phyloP scores from a whole-genome alignment of 176 grass and related monocot genomes.

The Zea luxurians region DNA sequence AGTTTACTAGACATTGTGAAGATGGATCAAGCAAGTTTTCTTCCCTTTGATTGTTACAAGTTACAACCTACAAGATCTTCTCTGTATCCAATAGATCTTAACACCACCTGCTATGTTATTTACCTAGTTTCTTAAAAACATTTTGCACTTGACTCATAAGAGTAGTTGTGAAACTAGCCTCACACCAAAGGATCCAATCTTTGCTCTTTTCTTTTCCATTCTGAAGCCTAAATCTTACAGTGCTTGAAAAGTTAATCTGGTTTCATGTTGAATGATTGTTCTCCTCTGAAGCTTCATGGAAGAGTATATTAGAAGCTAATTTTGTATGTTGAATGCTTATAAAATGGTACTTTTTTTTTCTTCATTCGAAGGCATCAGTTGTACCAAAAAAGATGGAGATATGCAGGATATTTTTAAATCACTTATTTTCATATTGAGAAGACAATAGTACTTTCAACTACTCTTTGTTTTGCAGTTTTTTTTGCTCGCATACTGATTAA shows the following conservation, averaged over 20 bases:
- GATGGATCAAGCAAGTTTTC: background rate
- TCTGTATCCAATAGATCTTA: background rate
- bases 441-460: background rate
- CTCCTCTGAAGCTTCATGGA: background rate
- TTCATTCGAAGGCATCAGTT: background rate
- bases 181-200: background rate
- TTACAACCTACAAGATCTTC: background rate
- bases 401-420: background rate
- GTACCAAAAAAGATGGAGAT: background rate
- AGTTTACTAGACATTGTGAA: background rate
- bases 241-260: background rate
- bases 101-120: background rate
- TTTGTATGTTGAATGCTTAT: background rate
- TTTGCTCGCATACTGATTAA: background rate
- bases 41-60: background rate
- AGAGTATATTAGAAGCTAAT: background rate
- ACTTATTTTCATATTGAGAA: conserved; percentile 11
- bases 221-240: background rate
- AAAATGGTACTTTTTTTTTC: background rate
- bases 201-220: background rate
- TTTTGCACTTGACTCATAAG: background rate
- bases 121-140: background rate
- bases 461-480: conserved; percentile 11
- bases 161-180: background rate
- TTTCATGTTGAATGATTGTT: background rate